phyloP scores from a whole-genome alignment of 805 yeast species.

The Pichia eremophila region DNA sequence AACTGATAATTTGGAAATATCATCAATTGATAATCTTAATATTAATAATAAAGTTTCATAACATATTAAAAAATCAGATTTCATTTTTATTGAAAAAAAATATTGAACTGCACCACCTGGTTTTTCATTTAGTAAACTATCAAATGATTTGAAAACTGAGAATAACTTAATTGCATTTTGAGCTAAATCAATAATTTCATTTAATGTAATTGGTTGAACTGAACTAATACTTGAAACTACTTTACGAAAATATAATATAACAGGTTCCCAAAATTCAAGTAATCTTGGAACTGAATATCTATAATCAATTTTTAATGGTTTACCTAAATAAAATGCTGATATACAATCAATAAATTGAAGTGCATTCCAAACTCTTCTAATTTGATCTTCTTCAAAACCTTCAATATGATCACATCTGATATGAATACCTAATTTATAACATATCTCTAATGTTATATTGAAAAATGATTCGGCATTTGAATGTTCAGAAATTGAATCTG shows the following conservation, averaged over 20 bases:
- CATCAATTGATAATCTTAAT: conserved; percentile 4
- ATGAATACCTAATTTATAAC: conserved; percentile 17
- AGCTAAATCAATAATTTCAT: conserved; percentile 4
- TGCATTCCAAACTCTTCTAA: conserved; percentile 10
- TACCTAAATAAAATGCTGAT: conserved; percentile 12
- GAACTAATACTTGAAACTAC: conserved; percentile 6
- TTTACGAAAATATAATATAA: conserved; percentile 2
- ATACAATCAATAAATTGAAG: conserved; percentile 15
- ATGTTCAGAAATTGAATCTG: conserved; percentile 13
- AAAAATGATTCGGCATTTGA: conserved; percentile 10
- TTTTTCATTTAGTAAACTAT: background rate
- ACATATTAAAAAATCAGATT: conserved; percentile 1
- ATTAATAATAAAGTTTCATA: conserved; percentile 1
- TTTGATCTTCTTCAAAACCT: background rate
- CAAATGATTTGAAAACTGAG: background rate
- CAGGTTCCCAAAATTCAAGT: conserved; percentile 6
- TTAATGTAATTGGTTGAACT: conserved; percentile 3
- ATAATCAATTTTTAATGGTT: conserved; percentile 16
- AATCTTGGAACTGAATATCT: conserved; percentile 7
- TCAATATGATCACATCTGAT: conserved; percentile 7
- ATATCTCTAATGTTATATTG: conserved; percentile 8
- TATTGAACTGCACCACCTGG: background rate
- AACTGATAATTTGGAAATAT: conserved; percentile 1
- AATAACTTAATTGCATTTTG: background rate
- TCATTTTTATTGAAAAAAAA: background rate